Evolutionary conservation across 1,284 basidiomycete species (phyloP), one percentile per base, ranked within the genome.

Genomic region (Papiliotrema laurentii): DNA sequence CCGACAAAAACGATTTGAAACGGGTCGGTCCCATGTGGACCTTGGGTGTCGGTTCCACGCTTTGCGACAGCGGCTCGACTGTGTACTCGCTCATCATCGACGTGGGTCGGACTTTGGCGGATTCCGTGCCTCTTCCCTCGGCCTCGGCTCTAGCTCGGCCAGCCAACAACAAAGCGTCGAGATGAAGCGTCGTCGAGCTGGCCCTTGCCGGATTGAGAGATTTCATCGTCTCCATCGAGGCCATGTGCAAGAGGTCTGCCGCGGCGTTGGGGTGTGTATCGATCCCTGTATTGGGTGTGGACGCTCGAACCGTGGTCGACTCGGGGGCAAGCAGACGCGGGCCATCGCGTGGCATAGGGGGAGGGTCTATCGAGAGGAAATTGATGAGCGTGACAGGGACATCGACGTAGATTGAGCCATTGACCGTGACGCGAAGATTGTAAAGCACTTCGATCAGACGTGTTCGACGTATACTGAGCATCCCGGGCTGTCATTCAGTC

Each of bases 401-500:
- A 46, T 74, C 72, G 47, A 73, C 68, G 50, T 66, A 71, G 40
- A 90, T 76, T 2, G 81, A 77, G 16, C 83, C 83, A 58, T 82
- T 82, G 42, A 89, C 74, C 1, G 82, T 82, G 22, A 92, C 81
- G 45, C 83, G 83, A 53, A 96, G 75, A 4, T 77, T 76, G 66
- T 93, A 91, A 45, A 82, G 79, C 35, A 96, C 83, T 66, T 93
- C 89, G 33, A 97, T 70, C 14, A 93, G 79, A 31, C 83, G 78
- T 27, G 84, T 83, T 28, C 86, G 81, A n/a, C 80, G 64, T 34
- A 94, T 80, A 0, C 87, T 83, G 27, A 96, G 71, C 6, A 85
- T 81, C 51, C 90, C 86, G 14, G 80, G 66, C 85, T 90, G 47
- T 24, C 45, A 38, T 21, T 27, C 31, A 18, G 22, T 13, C 43